Conservation (phyloP, 768 basidiomycete genomes). For the Panaeolus cyanescens region DNA sequence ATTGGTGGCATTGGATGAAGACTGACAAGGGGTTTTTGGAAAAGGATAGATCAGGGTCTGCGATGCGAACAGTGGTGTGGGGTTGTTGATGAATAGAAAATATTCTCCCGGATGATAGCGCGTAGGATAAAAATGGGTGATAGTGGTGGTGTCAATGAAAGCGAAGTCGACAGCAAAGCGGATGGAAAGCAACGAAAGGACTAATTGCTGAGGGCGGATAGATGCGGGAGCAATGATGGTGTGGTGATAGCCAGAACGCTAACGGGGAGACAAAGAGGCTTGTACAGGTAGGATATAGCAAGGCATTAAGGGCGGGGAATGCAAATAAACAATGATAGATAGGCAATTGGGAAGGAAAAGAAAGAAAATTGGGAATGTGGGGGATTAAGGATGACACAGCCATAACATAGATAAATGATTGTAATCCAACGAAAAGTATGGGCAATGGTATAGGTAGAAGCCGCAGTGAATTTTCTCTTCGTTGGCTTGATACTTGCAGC, state of each 20-base stretch:
- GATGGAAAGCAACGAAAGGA: background rate
- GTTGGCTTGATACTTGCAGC: background rate
- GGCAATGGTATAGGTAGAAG: background rate
- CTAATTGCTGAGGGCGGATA: background rate
- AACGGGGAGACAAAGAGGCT: background rate
- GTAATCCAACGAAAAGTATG: background rate
- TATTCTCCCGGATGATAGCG: background rate
- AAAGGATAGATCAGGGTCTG: background rate
- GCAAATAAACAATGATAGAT: constrained; percentile 2
- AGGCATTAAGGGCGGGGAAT: background rate
- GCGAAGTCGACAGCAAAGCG: constrained; percentile 2
- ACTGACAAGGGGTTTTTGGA: background rate
- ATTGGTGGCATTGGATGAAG: background rate
- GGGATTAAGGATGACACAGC: background rate
- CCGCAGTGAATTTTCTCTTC: background rate
- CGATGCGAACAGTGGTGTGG: background rate
- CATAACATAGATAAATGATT: background rate
- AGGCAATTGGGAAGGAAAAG: background rate
- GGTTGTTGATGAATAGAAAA: background rate
- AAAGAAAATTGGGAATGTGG: background rate
- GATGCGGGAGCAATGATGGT: background rate
- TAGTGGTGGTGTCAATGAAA: background rate
- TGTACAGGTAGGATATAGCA: background rate
- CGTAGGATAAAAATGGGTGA: background rate
- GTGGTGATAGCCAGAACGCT: background rate